Evolutionary conservation across 2,329 filamentous ascomycete species (phyloP).

Genomic region (Sarocladiaceae sp.): DNA sequence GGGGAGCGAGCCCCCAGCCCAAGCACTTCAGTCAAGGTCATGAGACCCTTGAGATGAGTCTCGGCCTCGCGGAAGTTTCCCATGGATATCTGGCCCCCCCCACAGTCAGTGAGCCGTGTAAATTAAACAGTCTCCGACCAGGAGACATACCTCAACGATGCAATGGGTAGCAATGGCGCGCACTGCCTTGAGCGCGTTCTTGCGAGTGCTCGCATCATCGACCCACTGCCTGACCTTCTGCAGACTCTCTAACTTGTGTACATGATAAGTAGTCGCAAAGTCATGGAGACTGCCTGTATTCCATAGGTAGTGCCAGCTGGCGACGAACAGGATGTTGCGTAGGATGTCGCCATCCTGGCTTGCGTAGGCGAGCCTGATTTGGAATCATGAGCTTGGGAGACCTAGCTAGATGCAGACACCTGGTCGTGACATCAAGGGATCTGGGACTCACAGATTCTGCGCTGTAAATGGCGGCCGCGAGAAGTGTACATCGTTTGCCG

Average conservation of each 20-base stretch:
- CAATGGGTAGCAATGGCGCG: constrained; percentile 1
- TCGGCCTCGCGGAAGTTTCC: not conserved
- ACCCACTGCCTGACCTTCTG: not conserved
- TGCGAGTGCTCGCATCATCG: not conserved
- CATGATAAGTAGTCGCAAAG: not conserved
- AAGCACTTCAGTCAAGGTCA: not conserved
- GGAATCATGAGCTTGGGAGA: not conserved
- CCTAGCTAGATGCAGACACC: too few relatives aligned
- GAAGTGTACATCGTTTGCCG: not conserved
- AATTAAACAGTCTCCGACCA: too few relatives aligned
- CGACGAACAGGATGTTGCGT: not conserved
- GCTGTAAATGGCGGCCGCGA: not conserved
- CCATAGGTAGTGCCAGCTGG: not conserved
- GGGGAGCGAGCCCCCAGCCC: not conserved
- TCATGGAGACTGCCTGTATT: not conserved
- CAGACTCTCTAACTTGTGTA: not conserved
- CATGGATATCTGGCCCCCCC: not conserved
- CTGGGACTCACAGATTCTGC: not conserved
- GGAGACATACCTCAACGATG: constrained; percentile 1
- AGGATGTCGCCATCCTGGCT: constrained; percentile 1
- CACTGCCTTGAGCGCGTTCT: not conserved
- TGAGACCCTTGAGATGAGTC: not conserved
- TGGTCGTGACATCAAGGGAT: too few relatives aligned
- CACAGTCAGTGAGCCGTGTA: not conserved
- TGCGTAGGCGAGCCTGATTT: not conserved